These are phyloP conservation scores for Colletotrichum magnum DNA, from an alignment of 2,329 filamentous ascomycete genomes.

Conservation along the genomic window DNA sequence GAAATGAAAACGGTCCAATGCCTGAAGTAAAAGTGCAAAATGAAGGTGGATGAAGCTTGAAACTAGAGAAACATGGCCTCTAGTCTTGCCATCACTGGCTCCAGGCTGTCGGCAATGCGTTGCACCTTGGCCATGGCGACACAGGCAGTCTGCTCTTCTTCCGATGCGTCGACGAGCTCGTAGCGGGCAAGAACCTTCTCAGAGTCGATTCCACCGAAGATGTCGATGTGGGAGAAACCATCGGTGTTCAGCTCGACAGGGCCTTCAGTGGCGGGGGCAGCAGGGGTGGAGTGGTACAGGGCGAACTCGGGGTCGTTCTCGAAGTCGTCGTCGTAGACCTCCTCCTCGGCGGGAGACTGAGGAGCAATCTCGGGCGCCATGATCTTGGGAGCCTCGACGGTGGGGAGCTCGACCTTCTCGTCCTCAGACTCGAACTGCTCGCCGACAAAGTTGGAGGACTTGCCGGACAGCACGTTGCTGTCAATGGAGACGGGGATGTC, in stretches of 20 bases:
- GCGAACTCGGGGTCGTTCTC: slow-evolving; percentile 75
- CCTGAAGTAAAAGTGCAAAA: slow-evolving; percentile 19
- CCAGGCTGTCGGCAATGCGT: slow-evolving; percentile 60
- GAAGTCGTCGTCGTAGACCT: slow-evolving; percentile 67
- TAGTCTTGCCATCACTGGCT: slow-evolving; percentile 53
- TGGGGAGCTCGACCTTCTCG: slow-evolving; percentile 70
- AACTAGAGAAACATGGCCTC: slow-evolving; percentile 43
- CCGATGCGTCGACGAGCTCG: slow-evolving; percentile 73
- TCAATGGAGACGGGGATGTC: slow-evolving; percentile 74
- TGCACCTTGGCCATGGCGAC: slow-evolving; percentile 65
- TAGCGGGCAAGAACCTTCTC: slow-evolving; percentile 76
- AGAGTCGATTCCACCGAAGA: slow-evolving; percentile 69
- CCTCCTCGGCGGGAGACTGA: slow-evolving; percentile 44
- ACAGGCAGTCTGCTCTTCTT: slow-evolving; percentile 61
- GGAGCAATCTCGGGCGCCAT: slow-evolving; percentile 48
- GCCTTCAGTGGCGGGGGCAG: slow-evolving; percentile 45
- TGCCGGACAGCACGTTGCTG: slow-evolving; percentile 77
- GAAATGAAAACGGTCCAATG: slow-evolving; percentile 25
- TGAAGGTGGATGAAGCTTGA: slow-evolving; percentile 12
- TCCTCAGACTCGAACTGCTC: slow-evolving; percentile 59
- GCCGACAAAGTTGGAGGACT: slow-evolving; percentile 71
- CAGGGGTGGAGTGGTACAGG: slow-evolving; percentile 66
- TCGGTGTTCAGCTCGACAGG: slow-evolving; percentile 60
- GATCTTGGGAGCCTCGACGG: slow-evolving; percentile 63
- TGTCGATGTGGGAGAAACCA: slow-evolving; percentile 54